These are phyloP conservation scores for Tetrahymena malaccensis DNA, from an alignment of 73 alveolate genomes.

Conservation along the genomic window DNA sequence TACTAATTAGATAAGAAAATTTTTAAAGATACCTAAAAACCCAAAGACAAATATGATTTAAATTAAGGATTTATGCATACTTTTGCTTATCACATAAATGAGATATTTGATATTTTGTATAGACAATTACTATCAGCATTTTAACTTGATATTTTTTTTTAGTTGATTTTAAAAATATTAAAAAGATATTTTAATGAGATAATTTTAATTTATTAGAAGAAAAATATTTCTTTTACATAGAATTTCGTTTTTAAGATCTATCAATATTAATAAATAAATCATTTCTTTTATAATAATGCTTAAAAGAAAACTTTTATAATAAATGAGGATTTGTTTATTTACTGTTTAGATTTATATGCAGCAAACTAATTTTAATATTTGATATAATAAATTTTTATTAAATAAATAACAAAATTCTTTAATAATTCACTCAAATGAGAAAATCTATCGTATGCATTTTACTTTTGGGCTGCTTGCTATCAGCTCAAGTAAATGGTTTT, in stretches of 20 bases:
- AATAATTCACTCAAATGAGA: background rate
- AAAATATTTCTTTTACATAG: background rate
- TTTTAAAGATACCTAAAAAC: background rate
- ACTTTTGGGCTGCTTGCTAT: background rate
- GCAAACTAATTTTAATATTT: background rate
- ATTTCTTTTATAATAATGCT: background rate
- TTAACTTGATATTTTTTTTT: too few species aligned
- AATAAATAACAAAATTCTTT: background rate
- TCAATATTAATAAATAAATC: too few species aligned
- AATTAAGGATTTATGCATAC: too few species aligned
- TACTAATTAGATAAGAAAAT: background rate
- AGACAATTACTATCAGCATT: too few species aligned
- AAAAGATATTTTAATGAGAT: too few species aligned
- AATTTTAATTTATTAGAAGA: background rate
- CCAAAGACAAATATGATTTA: too few species aligned
- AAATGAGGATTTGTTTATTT: background rate
- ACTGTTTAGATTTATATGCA: background rate
- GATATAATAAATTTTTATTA: background rate
- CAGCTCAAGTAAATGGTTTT: background rate
- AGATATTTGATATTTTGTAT: too few species aligned
- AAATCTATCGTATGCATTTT: background rate
- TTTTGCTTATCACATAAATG: too few species aligned
- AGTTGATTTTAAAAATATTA: too few species aligned
- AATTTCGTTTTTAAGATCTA: too few species aligned
- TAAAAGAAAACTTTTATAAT: background rate